Evolutionary conservation across 164 flowering plant genomes (phyloP).

Genomic region (Berberis thunbergii): DNA sequence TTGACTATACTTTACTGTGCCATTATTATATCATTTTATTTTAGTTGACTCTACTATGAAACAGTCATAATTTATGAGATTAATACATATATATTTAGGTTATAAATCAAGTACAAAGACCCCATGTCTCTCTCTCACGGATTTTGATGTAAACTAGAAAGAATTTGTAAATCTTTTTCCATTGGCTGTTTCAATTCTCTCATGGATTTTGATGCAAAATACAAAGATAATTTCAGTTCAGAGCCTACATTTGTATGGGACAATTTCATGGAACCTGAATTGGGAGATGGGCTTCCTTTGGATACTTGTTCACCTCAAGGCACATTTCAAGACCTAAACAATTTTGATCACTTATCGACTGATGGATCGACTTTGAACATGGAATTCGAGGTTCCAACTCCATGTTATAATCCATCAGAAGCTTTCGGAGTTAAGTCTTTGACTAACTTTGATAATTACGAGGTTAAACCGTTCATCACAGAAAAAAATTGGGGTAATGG

Average conservation of each 20-base stretch:
- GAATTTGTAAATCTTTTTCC: not conserved
- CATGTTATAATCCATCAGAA: constrained; percentile 25
- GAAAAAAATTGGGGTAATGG: constrained; percentile 21
- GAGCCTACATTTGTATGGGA: constrained; percentile 11
- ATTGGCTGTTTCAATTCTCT: not conserved
- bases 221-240: constrained; percentile 3
- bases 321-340: constrained; percentile 28
- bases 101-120: not conserved
- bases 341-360: constrained; percentile 23
- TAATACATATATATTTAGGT: not conserved
- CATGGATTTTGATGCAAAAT: constrained; percentile 23
- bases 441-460: not conserved
- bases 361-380: constrained; percentile 22
- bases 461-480: constrained; percentile 17
- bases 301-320: constrained; percentile 22
- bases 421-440: constrained; percentile 11
- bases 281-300: constrained; percentile 22
- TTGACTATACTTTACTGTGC: not conserved
- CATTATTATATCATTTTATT: not conserved
- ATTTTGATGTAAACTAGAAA: not conserved
- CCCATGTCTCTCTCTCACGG: not conserved
- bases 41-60: not conserved
- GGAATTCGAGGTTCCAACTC: constrained; percentile 9
- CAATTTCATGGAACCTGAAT: constrained; percentile 19
- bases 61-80: not conserved